Evolutionary conservation across 305 asterid species (phyloP).

Genomic region (Striga hermonthica): DNA sequence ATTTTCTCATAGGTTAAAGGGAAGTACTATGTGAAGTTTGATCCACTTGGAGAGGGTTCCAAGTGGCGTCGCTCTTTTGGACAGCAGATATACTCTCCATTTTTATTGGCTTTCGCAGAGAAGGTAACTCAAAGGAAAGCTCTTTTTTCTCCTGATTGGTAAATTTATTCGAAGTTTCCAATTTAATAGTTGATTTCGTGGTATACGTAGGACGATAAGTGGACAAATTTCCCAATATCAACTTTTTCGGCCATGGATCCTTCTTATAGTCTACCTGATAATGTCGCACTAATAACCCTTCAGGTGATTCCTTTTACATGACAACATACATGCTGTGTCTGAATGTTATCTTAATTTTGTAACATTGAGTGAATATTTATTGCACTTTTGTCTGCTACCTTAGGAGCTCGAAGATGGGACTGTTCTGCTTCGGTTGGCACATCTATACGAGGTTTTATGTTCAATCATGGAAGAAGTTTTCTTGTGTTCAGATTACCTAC

Average conservation of each 20-base stretch:
- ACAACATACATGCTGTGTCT: not conserved
- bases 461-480: conserved; percentile 3
- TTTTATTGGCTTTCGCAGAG: conserved; percentile 83
- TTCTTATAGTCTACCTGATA: conserved; percentile 80
- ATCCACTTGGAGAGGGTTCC: conserved; percentile 91
- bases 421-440: conserved; percentile 87
- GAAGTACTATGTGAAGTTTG: conserved; percentile 68
- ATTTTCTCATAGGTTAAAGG: conserved; percentile 64
- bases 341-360: not conserved
- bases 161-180: conserved; percentile 8
- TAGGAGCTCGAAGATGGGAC: conserved; percentile 78
- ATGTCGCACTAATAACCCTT: conserved; percentile 83
- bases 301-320: conserved; percentile 48
- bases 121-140: conserved; percentile 45
- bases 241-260: conserved; percentile 79
- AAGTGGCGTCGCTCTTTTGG: conserved; percentile 96
- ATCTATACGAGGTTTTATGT: conserved; percentile 80
- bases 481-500: not conserved
- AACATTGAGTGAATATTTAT: not conserved
- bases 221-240: conserved; percentile 54
- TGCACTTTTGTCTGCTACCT: conserved; percentile 30
- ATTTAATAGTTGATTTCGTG: conserved; percentile 17
- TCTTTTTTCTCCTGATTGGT: conserved; percentile 4
- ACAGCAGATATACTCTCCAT: conserved; percentile 90
- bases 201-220: conserved; percentile 52